Base-by-base conservation (phyloP, 257 asterid species). In the Fraxinus americana region DNA sequence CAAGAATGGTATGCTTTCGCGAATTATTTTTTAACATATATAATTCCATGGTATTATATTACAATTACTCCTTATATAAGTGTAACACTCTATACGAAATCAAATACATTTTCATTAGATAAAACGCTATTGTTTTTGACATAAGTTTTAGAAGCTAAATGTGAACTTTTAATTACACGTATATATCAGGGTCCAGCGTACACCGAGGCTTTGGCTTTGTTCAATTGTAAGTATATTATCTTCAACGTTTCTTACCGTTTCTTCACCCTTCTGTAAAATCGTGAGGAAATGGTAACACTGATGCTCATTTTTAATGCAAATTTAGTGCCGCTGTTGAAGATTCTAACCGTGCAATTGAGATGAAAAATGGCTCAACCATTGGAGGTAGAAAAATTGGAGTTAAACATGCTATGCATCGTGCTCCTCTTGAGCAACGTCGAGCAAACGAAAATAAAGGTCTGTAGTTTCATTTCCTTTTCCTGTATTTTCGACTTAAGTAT, bases 121-220 rank as follows among this genome's bases (percentile, higher is more conserved):
- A 14, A 17, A 17, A 52, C 23, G 19, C 63, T 19, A 12, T 73
- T 35, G 59, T 7, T 68, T 38, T 43, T 23, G 50, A 74, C 21
- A 29, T 36, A 36, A 36, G 39, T 6, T 36, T 36, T 5, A 36
- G 39, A 6, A 36, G 39, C 39, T 36, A 36, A 36, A 8, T 59
- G 59, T 61, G 61, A 73, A 36, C 38, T 54, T 14, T 14, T 67
- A 59, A 59, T 77, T 82, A 48, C 67, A 77, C 16, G 25, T 35
- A 80, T 75, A 27, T 85, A 68, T 77, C 67, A 96, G 98, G 98
- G 41, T 83, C 98, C 16, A 84, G 79, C 23, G 97, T 90, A 78
- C 99, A 96, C 86, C 88, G 94, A 14, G 98, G 98, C 68, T 90
- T 90, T 84, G 98, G 98, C 78, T 93, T 89, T 85, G 99, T 96